Base-by-base conservation (phyloP, 1,284 basidiomycete species). In the Rhodotorula sp. region DNA sequence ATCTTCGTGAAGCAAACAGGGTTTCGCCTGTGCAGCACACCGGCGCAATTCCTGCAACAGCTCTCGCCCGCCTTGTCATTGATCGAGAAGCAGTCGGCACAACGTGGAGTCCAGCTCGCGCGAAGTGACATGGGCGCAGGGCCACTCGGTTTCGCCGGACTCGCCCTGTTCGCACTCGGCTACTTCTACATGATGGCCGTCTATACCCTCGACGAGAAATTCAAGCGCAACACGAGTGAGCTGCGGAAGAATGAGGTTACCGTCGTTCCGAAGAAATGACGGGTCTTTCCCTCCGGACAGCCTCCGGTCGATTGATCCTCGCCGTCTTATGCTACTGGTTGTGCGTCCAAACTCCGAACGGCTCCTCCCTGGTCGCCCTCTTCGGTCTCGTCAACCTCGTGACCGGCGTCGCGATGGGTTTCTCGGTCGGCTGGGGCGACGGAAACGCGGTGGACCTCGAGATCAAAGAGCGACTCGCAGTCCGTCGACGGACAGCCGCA, bases 391-490 rank as follows among this genome's bases (percentile, higher is more conserved):
- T 66, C 52, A 61, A 62, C 28, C 48, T 67, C 26, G 28, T 52
- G 26, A 49, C 52, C 2, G 70, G 73, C 3, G 2, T 70, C 26
- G 45, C 65, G 5, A 68, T 72, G 66, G 73, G 67, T 0, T 14
- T 74, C 19, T 54, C 65, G 1, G 64, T 74, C 16, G 73, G 73
- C 1, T 69, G 54, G 21, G 64, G 68, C 8, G 73, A 74, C 19
- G 73, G 73, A 8, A 74, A 74, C 48, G 62, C 64, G 18, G 73
- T 74, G 0, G 73, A 74, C 28, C 45, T 74, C 19, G 73, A 74
- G 48, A 47, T 67, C 31, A 62, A 62, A 48, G 16, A 8, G 28
- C 54, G 66, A 14, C 34, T 47, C 47, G 54, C 43, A 48, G 48
- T 55, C 26, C 34, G 66, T 34, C n/a, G 58, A 43, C 48, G 57